phyloP scores from a whole-genome alignment of 2,329 filamentous ascomycete species.

The Ceratocystis diversiconidia region DNA sequence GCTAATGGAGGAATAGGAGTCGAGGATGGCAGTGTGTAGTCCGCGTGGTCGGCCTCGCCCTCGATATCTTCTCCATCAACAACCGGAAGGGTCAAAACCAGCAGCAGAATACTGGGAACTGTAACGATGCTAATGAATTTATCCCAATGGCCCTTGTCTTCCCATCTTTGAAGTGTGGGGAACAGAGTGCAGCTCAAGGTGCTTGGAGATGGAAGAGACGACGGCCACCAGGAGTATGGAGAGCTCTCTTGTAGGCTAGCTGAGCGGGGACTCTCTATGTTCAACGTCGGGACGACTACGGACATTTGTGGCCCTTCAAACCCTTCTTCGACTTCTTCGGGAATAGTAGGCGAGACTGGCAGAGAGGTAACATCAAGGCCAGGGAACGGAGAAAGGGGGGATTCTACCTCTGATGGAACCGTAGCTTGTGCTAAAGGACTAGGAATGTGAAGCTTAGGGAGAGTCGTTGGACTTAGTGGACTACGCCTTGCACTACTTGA shows the following conservation, averaged over 20 bases:
- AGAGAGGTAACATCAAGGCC: constrained; percentile 26
- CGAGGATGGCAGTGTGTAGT: not conserved
- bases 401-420: constrained; percentile 17
- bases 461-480: constrained; percentile 7
- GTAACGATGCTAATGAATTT: constrained; percentile 69
- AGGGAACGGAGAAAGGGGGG: constrained; percentile 36
- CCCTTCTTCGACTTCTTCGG: not conserved
- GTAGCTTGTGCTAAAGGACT: constrained; percentile 37
- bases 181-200: constrained; percentile 62
- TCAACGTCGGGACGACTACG: constrained; percentile 8
- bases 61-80: constrained; percentile 54
- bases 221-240: constrained; percentile 60
- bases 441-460: constrained; percentile 30
- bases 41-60: constrained; percentile 24
- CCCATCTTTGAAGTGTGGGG: constrained; percentile 73
- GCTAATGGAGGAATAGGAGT: constrained; percentile 2
- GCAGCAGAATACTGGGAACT: constrained; percentile 76
- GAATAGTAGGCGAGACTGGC: constrained; percentile 12
- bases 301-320: not conserved
- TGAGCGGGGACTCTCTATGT: not conserved
- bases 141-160: constrained; percentile 69
- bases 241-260: not conserved
- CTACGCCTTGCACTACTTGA: constrained; percentile 11
- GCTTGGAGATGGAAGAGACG: constrained; percentile 55
- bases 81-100: constrained; percentile 83